Percentiles rank a stretch among this genome's conserved stretches.
These are phyloP conservation scores for Stachybotrys elegans DNA, from an alignment of 2,329 filamentous ascomycete species.

Conservation along the genomic window DNA sequence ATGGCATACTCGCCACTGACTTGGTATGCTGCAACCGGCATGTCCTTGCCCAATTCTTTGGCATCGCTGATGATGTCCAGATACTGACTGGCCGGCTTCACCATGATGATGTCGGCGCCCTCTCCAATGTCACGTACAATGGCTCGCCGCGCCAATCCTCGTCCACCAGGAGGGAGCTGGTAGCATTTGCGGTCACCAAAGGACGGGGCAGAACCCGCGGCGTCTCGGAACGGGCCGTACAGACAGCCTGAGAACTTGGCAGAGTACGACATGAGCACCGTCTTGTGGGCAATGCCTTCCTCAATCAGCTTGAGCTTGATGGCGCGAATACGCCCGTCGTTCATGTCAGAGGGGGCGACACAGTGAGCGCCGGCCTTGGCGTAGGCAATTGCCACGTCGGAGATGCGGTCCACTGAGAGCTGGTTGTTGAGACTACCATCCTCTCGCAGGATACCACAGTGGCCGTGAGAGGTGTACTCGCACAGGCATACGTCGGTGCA, in stretches of 20 bases:
- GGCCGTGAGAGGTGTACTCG: slow-evolving; percentile 97
- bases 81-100: slow-evolving; percentile 94
- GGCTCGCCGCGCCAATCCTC: slow-evolving; percentile 84
- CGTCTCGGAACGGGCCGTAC: slow-evolving; percentile 96
- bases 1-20: slow-evolving; percentile 97
- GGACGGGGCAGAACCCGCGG: slow-evolving; percentile 81
- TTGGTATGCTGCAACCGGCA: slow-evolving; percentile 93
- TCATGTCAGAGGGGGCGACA: slow-evolving; percentile 97
- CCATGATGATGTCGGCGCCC: slow-evolving; percentile 98
- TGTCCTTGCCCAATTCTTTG: slow-evolving; percentile 85
- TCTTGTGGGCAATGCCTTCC: slow-evolving; percentile 84
- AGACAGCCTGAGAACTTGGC: slow-evolving; percentile 96
- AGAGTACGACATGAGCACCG: slow-evolving; percentile 94
- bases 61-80: slow-evolving; percentile 97
- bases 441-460: slow-evolving; percentile 92
- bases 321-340: slow-evolving; percentile 91
- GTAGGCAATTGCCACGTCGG: slow-evolving; percentile 95
- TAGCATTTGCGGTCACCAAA: slow-evolving; percentile 97
- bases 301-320: slow-evolving; percentile 99
- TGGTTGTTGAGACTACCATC: slow-evolving; percentile 92
- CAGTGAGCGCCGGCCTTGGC: slow-evolving; percentile 95
- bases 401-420: slow-evolving; percentile 88
- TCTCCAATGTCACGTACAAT: slow-evolving; percentile 87
- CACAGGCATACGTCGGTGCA: slow-evolving; percentile 92
- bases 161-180: slow-evolving; percentile 87